Percentiles rank a stretch among this genome's conserved stretches.
Conservation (phyloP, 1,284 basidiomycete genomes). For the Ceratorhiza oryzae-sativae region DNA sequence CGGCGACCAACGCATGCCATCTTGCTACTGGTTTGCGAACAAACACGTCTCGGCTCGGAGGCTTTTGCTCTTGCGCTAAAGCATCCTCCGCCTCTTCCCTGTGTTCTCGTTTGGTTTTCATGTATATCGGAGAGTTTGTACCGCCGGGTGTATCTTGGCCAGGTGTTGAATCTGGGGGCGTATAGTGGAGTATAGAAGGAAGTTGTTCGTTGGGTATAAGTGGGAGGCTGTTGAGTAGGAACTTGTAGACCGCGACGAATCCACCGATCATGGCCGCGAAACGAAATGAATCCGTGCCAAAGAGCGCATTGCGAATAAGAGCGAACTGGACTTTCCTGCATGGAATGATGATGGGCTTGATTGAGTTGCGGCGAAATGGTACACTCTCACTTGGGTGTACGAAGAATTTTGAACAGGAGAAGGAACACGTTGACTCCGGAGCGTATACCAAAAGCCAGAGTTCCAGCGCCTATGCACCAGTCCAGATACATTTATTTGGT, state of each 20-base stretch:
- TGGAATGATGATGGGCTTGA: neutral
- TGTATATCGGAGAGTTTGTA: conserved; percentile 40
- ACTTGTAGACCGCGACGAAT: conserved; percentile 81
- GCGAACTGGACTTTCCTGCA: conserved; percentile 60
- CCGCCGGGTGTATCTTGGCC: conserved; percentile 45
- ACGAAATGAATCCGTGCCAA: conserved; percentile 79
- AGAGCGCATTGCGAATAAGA: conserved; percentile 76
- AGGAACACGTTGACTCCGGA: conserved; percentile 82
- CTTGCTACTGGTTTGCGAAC: conserved; percentile 51
- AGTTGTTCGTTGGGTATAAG: conserved; percentile 61
- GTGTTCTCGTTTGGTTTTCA: conserved; percentile 37
- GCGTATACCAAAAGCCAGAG: conserved; percentile 79
- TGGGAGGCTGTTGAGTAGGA: conserved; percentile 82
- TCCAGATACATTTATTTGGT: no score
- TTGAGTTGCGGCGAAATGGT: neutral
- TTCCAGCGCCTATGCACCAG: conserved; percentile 67
- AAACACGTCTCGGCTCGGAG: conserved; percentile 52
- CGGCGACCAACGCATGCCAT: conserved; percentile 92
- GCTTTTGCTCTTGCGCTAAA: conserved; percentile 4
- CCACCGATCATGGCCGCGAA: conserved; percentile 86
- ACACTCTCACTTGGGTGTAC: conserved; percentile 62
- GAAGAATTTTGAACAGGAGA: conserved; percentile 70
- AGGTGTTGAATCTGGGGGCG: conserved; percentile 43
- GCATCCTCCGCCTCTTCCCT: conserved; percentile 21
- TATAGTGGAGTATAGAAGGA: conserved; percentile 56